A percentile compares a stretch with the other conserved stretches of the same genome.
Evolutionary conservation across 2,329 filamentous ascomycete species (phyloP).

Genomic region (Arthrobotrys sphaeroides): DNA sequence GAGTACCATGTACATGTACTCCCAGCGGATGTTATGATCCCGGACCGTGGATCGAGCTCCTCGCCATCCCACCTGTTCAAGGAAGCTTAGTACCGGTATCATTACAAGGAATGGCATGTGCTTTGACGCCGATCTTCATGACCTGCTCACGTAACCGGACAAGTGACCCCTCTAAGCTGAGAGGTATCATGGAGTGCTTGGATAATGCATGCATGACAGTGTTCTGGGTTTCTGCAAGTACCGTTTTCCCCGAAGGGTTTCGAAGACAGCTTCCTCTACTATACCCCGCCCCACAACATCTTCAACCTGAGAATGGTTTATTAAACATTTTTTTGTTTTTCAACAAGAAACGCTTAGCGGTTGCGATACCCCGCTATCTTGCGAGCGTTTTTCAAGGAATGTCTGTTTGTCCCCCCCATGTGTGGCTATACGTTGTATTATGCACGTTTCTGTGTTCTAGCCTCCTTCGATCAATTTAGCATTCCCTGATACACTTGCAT

Average conservation of each 20-base stretch:
- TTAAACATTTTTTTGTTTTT: too few relatives aligned
- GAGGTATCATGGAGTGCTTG: neutral
- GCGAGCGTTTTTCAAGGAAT: too few relatives aligned
- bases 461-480: too few relatives aligned
- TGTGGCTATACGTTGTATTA: neutral
- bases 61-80: constrained; percentile 2
- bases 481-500: too few relatives aligned
- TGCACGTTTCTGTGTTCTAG: too few relatives aligned
- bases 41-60: neutral
- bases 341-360: too few relatives aligned
- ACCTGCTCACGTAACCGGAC: neutral
- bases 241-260: neutral
- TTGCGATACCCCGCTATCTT: neutral
- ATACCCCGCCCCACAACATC: neutral
- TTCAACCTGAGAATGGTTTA: neutral
- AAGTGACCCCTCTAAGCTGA: neutral
- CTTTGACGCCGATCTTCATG: neutral
- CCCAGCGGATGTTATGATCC: neutral
- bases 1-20: neutral
- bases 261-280: neutral
- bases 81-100: neutral
- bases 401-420: too few relatives aligned
- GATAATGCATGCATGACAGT: neutral
- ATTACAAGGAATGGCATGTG: neutral
- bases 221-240: neutral